Conservation (phyloP, 2,329 filamentous ascomycete genomes). For the Fusarium concolor region DNA sequence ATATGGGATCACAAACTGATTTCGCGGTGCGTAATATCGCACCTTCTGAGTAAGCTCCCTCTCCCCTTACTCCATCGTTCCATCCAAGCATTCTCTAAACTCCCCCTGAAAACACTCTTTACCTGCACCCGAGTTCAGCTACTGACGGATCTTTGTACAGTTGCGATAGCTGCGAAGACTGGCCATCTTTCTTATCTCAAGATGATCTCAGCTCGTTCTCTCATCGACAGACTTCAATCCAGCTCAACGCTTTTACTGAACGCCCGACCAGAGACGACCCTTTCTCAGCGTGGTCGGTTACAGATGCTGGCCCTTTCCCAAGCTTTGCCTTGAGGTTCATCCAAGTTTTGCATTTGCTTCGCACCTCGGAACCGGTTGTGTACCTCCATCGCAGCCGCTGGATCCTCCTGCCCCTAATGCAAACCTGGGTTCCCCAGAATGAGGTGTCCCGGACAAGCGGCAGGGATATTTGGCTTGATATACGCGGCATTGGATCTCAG, state of each 20-base stretch:
- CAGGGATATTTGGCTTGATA: neutral
- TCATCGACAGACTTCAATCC: neutral
- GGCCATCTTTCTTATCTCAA: neutral
- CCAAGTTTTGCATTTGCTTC: too few species aligned
- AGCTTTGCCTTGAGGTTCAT: neutral
- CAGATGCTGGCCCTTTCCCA: neutral
- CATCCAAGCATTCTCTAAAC: too few species aligned
- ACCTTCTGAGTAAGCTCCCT: neutral
- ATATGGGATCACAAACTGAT: neutral
- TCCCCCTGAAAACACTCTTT: neutral
- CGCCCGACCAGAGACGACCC: neutral
- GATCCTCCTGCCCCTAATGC: neutral
- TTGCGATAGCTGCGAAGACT: neutral
- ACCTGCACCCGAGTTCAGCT: neutral
- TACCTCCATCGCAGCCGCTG: neutral
- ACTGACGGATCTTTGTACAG: neutral
- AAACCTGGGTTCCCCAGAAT: neutral
- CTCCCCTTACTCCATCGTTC: neutral
- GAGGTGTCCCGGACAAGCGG: neutral
- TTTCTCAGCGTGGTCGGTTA: neutral
- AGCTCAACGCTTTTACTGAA: neutral
- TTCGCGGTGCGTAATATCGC: neutral
- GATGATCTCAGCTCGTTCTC: neutral
- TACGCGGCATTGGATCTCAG: conserved; percentile 6
- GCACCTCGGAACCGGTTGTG: neutral